Evolutionary conservation across 345 rosid genomes (phyloP).

Genomic region (Eucalyptus marginata): DNA sequence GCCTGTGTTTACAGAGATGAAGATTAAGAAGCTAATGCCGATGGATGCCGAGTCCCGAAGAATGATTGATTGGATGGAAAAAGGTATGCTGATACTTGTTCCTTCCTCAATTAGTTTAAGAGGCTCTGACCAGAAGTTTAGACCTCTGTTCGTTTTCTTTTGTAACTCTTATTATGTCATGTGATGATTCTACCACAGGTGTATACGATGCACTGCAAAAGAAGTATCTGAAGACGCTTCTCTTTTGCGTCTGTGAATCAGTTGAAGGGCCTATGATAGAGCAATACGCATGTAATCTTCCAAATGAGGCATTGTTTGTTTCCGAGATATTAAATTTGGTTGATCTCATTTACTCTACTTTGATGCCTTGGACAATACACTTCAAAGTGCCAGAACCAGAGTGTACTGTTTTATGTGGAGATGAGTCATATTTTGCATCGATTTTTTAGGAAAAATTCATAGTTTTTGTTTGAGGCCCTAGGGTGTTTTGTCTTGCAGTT

Average conservation of each 20-base stretch:
- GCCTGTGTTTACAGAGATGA: slow-evolving; percentile 47
- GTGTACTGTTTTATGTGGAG: not conserved
- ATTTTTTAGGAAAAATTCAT: not conserved
- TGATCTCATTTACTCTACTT: not conserved
- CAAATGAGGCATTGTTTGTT: not conserved
- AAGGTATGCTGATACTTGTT: slow-evolving; percentile 30
- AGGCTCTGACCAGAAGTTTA: not conserved
- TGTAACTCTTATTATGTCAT: not conserved
- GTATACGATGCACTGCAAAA: slow-evolving; percentile 91
- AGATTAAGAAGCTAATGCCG: slow-evolving; percentile 97
- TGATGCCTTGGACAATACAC: not conserved
- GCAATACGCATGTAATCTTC: slow-evolving; percentile 68
- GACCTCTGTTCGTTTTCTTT: not conserved
- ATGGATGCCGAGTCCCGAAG: slow-evolving; percentile 93
- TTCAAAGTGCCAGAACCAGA: not conserved
- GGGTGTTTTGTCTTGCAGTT: slow-evolving; percentile 42
- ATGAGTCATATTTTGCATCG: not conserved
- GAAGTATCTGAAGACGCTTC: slow-evolving; percentile 77
- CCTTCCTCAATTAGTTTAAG: not conserved
- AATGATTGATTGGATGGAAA: slow-evolving; percentile 98
- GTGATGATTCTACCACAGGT: slow-evolving; percentile 19
- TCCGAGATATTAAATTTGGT: not conserved
- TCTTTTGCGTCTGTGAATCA: slow-evolving; percentile 81
- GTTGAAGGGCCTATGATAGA: slow-evolving; percentile 79
- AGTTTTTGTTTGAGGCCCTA: not conserved